phyloP scores from a whole-genome alignment of 2,329 filamentous ascomycete genomes.

The Pestalotiopsis sp. region DNA sequence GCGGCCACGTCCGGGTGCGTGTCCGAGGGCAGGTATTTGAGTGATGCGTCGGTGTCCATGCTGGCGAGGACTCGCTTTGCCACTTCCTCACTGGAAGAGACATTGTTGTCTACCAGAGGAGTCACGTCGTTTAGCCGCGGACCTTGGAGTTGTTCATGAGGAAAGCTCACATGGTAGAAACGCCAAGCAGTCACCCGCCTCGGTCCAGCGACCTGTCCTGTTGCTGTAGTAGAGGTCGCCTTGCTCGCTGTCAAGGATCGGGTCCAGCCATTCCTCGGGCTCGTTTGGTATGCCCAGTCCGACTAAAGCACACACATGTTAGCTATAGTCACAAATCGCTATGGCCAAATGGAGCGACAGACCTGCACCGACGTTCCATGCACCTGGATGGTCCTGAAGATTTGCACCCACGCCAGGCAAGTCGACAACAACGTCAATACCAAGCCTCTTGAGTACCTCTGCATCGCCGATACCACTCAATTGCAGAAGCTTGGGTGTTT shows the following conservation, averaged over 20 bases:
- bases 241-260: constrained; percentile 18
- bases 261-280: constrained; percentile 14
- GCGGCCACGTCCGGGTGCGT: constrained; percentile 6
- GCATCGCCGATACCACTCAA: constrained; percentile 44
- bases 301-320: neutral
- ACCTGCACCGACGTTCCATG: neutral
- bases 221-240: constrained; percentile 8
- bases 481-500: constrained; percentile 43
- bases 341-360: neutral
- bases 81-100: neutral
- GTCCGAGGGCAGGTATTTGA: neutral
- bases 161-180: constrained; percentile 5
- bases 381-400: constrained; percentile 38
- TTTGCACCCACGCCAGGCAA: constrained; percentile 47
- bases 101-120: neutral
- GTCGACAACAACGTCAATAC: constrained; percentile 39
- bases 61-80: neutral
- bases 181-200: constrained; percentile 2
- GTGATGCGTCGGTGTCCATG: neutral
- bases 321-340: neutral
- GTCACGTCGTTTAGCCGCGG: neutral
- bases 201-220: constrained; percentile 9
- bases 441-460: constrained; percentile 33
- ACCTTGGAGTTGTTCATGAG: neutral
- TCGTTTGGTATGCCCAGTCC: constrained; percentile 20